A percentile compares a stretch with the other conserved stretches of the same genome.
Evolutionary conservation across 768 basidiomycete genomes (phyloP).

Genomic region (Leccinum olivaceopallidum): DNA sequence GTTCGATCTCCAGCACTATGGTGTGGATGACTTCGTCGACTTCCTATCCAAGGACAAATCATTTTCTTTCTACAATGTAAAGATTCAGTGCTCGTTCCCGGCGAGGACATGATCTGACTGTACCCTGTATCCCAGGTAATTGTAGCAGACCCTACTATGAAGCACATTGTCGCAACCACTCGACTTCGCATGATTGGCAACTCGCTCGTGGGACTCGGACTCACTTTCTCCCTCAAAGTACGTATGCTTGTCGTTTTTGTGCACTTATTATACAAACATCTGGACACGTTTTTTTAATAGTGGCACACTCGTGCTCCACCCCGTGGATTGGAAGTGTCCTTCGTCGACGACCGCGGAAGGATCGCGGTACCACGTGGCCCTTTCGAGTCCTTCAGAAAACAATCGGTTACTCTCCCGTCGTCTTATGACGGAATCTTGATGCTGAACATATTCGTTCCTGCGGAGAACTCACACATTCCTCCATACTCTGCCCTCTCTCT

Average conservation of each 20-base stretch:
- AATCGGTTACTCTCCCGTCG: not conserved
- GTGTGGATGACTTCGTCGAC: constrained; percentile 1
- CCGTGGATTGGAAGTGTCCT: constrained; percentile 5
- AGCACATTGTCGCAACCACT: constrained; percentile 4
- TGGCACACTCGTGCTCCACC: constrained; percentile 4
- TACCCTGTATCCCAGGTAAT: too few relatives aligned
- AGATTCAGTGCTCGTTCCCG: too few relatives aligned
- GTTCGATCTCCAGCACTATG: not conserved
- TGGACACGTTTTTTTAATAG: not conserved
- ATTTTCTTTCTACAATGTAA: too few relatives aligned
- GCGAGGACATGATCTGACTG: too few relatives aligned
- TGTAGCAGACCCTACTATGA: constrained; percentile 4
- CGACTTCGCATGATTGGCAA: constrained; percentile 9
- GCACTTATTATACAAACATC: not conserved
- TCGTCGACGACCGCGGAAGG: constrained; percentile 7
- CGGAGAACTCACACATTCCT: not conserved
- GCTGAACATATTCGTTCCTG: constrained; percentile 5
- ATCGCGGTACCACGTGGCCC: not conserved
- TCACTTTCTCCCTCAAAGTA: constrained; percentile 2
- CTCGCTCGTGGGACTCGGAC: not conserved
- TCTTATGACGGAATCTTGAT: constrained; percentile 9
- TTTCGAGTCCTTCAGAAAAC: not conserved
- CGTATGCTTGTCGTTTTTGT: not conserved
- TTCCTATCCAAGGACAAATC: not conserved
- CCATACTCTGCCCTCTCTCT: constrained; percentile 13